Evolutionary conservation across 2,329 filamentous ascomycete species (phyloP).

Genomic region (Beauveria varroae): DNA sequence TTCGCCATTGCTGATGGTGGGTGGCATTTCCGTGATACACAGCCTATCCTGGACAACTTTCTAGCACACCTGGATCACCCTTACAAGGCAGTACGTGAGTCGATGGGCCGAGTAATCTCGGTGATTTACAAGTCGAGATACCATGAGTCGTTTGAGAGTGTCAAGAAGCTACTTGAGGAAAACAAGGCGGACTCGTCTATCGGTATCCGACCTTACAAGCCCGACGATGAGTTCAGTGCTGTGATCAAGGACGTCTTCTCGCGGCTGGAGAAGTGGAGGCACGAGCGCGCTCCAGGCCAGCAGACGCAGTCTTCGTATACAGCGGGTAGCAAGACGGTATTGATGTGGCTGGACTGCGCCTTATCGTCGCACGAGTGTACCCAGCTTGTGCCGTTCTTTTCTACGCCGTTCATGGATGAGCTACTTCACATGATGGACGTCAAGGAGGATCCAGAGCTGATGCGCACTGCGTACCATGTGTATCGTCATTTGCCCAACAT

Average conservation of each 20-base stretch:
- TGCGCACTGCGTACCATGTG: constrained; percentile 90
- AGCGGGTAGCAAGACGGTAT: constrained; percentile 88
- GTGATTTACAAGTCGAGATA: constrained; percentile 87
- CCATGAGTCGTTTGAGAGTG: constrained; percentile 84
- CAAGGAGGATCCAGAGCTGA: constrained; percentile 94
- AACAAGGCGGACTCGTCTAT: constrained; percentile 78
- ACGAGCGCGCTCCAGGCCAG: constrained; percentile 75
- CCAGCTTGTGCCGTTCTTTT: constrained; percentile 85
- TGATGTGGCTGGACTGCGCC: constrained; percentile 90
- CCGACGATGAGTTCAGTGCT: constrained; percentile 62
- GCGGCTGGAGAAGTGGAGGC: constrained; percentile 79
- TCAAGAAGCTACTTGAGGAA: constrained; percentile 63
- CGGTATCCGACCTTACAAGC: constrained; percentile 75
- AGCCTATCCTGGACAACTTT: constrained; percentile 84
- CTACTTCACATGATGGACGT: constrained; percentile 99
- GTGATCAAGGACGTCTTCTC: constrained; percentile 70
- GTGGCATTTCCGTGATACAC: constrained; percentile 91
- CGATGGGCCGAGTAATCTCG: constrained; percentile 83
- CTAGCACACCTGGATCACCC: constrained; percentile 89
- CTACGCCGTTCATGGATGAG: constrained; percentile 80
- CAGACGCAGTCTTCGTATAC: constrained; percentile 94
- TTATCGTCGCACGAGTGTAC: constrained; percentile 90
- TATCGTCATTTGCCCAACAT: constrained; percentile 96
- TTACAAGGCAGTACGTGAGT: constrained; percentile 93
- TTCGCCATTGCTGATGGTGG: constrained; percentile 81